Evolutionary conservation across 768 basidiomycete species (phyloP).

Genomic region (Lenzites betulinus): DNA sequence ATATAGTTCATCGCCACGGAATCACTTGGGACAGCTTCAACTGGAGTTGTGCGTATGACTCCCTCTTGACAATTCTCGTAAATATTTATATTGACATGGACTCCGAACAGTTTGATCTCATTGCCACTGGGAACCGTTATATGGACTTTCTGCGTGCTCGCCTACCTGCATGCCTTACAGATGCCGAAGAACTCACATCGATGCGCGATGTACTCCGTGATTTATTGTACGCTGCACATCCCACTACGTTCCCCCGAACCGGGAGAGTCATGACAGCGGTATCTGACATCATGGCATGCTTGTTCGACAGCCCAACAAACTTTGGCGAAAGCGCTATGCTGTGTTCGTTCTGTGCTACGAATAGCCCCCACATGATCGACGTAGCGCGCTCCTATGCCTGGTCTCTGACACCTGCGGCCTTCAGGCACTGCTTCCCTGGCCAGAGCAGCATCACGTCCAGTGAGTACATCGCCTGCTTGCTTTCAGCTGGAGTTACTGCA

Average conservation of each 20-base stretch:
- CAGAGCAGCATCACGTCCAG: too few relatives aligned
- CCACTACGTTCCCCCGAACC: neutral
- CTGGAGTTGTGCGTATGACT: neutral
- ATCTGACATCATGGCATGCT: neutral
- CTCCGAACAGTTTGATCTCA: neutral
- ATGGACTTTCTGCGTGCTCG: neutral
- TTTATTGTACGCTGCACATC: neutral
- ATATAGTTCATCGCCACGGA: neutral
- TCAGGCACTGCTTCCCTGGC: too few relatives aligned
- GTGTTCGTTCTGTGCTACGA: neutral
- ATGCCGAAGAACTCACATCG: too few relatives aligned
- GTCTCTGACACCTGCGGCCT: too few relatives aligned
- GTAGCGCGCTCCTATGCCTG: too few relatives aligned
- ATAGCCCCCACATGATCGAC: neutral
- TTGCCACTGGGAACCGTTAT: neutral
- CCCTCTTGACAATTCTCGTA: neutral
- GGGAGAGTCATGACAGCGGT: neutral
- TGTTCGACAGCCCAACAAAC: neutral
- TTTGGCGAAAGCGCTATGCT: neutral
- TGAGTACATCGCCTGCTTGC: too few relatives aligned
- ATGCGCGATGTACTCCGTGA: neutral
- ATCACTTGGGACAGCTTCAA: neutral
- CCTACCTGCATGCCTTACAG: neutral
- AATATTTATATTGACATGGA: neutral
- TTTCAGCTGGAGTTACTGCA: too few relatives aligned